Percentiles rank a stretch among this genome's conserved stretches.
phyloP scores from a whole-genome alignment of 164 flowering plant genomes.

The Chimonanthus salicifolius region DNA sequence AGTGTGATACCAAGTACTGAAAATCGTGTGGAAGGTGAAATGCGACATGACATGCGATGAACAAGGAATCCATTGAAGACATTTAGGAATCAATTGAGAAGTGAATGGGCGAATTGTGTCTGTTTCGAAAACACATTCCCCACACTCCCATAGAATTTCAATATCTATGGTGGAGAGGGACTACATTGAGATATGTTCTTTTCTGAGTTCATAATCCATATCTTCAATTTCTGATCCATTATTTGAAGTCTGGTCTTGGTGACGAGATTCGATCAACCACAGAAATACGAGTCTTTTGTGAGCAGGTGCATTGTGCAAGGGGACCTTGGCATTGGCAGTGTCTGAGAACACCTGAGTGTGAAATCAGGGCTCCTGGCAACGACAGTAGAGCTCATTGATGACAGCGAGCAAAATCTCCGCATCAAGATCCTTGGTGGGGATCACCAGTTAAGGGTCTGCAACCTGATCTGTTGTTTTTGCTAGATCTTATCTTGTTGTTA shows the following conservation, averaged over 20 bases:
- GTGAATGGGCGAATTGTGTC: no score
- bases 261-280: constrained; percentile 86
- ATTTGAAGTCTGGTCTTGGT: constrained; percentile 79
- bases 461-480: neutral
- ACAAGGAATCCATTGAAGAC: no score
- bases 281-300: constrained; percentile 75
- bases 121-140: no score
- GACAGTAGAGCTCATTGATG: constrained; percentile 74
- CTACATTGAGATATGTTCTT: no score
- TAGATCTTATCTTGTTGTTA: neutral
- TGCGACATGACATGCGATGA: no score
- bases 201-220: no score
- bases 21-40: no score
- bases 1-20: no score
- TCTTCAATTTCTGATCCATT: no score
- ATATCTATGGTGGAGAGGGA: no score
- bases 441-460: constrained; percentile 67
- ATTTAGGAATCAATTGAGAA: no score
- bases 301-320: constrained; percentile 74
- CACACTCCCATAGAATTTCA: no score
- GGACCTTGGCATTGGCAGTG: constrained; percentile 67
- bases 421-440: constrained; percentile 79
- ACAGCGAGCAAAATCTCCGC: constrained; percentile 70
- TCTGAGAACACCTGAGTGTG: constrained; percentile 73
- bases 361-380: constrained; percentile 90